Base-by-base conservation (phyloP, 345 rosid genomes). In the Eucalyptus decipiens region DNA sequence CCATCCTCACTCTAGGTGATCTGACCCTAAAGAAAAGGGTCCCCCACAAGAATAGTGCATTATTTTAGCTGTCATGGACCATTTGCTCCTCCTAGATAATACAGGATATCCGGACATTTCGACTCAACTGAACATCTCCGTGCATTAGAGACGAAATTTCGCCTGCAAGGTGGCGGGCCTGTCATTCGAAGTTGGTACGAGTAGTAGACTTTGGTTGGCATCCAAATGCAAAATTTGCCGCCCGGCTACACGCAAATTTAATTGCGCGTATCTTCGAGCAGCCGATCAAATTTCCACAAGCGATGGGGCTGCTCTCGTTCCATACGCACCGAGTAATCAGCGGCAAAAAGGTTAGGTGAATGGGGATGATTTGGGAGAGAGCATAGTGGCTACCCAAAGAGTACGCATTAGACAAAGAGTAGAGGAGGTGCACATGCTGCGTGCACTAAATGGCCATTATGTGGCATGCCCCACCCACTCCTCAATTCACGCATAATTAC, bases 401-500 rank as follows among this genome's bases (percentile, higher is more conserved):
- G 85, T 40, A 76, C 15, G 85, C 85, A 40, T 11, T 21, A 1
- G 91, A 87, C 88, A 72, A 58, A 52, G 85, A 21, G 91, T n/a
- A 28, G 37, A 50, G 86, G 62, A 32, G 87, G 89, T 52, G 90
- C 90, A 90, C 92, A 91, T 56, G 91, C 80, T 40, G 88, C n/a
- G 49, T 34, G 89, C 87, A 60, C 86, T 67, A 50, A 81, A 49
- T 56, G 80, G 62, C 90, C 85, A 90, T 90, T 90, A 45, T 89
- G 89, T 67, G 9, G 89, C 60, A 18, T 76, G 90, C 89, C 92
- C 93, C 88, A 89, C 87, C 91, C 45, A 88, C 89, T 86, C 95
- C 85, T 69, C 93, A 91, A 93, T 93, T 92, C 88, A 58, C 92
- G 94, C 95, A 91, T 90, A 67, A 90, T 93, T 87, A 88, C 90